Base-by-base conservation (phyloP, 106 monocot species). In the Platanthera guangdongensis region DNA sequence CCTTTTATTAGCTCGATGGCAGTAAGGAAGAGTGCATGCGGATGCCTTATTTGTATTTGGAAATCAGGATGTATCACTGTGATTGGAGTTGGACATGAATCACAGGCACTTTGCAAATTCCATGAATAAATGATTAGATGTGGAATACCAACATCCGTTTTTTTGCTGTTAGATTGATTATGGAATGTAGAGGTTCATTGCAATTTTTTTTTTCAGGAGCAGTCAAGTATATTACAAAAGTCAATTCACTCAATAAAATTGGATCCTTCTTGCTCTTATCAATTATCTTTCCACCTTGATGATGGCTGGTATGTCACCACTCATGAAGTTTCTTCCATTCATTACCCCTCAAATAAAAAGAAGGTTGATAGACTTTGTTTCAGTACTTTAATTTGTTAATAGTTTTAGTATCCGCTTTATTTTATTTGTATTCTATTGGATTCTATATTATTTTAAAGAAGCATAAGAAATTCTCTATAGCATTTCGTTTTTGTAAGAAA, bases 281-380 rank as follows among this genome's bases (percentile, higher is more conserved):
- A 96, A 80, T 86, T 96, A 81, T 89, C 93, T 53, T 96, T 96
- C 77, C 96, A 96, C 87, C 93, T 96, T 68, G 87, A 84, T 84
- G 90, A 96, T 86, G 96, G 96, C 76, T 96, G 96, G 95, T 95
- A 90, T 49, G 81, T 84, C 79, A 47, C 57, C 3, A 4, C 39
- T 39, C 39, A 39, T 39, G 39, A 52, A 48, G 30, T 70, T 72
- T 72, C 51, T 72, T 46, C 2, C 47, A 51, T 74, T 47, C 59
- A 50, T 48, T 75, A n/a, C 15, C 48, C 30, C 60, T 52, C 18
- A 18, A 49, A 49, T 72, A 19, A 51, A 72, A 60, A 18, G 53
- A 53, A 47, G 47, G 6, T 70, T 16, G 15, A 48, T 70, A 47
- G 16, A 15, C 1, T 70, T 47, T 14, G 6, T 70, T 32, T 48